phyloP scores from a whole-genome alignment of 2,329 filamentous ascomycete genomes.

The Fusarium fujikuroi region DNA sequence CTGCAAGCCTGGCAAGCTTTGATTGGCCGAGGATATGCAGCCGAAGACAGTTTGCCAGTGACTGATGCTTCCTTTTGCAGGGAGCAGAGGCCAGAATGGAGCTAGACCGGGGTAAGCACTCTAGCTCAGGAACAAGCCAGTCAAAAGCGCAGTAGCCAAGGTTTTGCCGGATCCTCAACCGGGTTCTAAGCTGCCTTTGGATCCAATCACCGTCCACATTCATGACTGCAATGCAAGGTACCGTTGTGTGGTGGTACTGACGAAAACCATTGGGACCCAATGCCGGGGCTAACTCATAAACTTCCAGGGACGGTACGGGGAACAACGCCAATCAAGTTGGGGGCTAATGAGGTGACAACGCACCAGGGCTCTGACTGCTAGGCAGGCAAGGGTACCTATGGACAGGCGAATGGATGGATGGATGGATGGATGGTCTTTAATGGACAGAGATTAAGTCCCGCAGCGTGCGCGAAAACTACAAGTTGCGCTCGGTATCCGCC shows the following conservation, averaged over 20 bases:
- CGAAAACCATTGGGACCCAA: constrained; percentile 24
- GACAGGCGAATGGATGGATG: neutral
- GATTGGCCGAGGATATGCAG: constrained; percentile 31
- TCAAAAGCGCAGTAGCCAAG: constrained; percentile 38
- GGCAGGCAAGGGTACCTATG: constrained; percentile 8
- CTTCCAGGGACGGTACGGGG: constrained; percentile 23
- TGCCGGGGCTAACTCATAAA: constrained; percentile 39
- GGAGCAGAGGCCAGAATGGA: constrained; percentile 24
- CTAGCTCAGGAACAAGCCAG: constrained; percentile 44
- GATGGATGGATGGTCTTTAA: neutral
- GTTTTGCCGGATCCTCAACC: constrained; percentile 35
- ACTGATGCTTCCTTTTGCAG: constrained; percentile 36
- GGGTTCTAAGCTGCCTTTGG: constrained; percentile 15
- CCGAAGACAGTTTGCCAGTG: constrained; percentile 18
- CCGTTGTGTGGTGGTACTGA: constrained; percentile 30
- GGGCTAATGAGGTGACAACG: constrained; percentile 40
- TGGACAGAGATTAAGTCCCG: constrained; percentile 39
- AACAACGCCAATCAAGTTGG: constrained; percentile 27
- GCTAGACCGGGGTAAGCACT: constrained; percentile 29
- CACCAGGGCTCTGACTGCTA: constrained; percentile 21
- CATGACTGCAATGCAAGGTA: constrained; percentile 38
- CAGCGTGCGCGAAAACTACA: constrained; percentile 42
- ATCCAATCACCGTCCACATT: constrained; percentile 36
- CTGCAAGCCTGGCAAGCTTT: constrained; percentile 26
- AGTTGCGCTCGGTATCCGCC: constrained; percentile 39